A percentile compares a stretch with the other conserved stretches of the same genome.
phyloP scores from a whole-genome alignment of 2,329 filamentous ascomycete genomes.

The Grosmannia serpens region DNA sequence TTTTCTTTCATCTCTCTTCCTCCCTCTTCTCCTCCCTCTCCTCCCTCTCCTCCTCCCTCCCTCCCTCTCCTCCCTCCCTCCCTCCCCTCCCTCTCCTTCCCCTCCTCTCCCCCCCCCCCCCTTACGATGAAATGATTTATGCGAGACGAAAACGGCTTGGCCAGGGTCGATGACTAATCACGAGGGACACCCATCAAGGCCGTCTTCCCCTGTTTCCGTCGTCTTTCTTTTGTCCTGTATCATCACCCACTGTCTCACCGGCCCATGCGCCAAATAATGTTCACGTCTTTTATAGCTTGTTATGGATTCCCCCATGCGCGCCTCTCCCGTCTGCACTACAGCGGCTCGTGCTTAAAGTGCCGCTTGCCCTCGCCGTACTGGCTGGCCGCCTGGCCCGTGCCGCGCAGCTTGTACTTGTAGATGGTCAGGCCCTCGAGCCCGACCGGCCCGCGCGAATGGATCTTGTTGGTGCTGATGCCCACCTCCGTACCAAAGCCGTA shows the following conservation, averaged over 20 bases:
- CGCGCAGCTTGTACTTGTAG: conserved; percentile 89
- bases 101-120: not conserved
- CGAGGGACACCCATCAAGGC: not conserved
- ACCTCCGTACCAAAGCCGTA: conserved; percentile 98
- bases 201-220: not conserved
- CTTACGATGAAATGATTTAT: not conserved
- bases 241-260: not conserved
- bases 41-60: not conserved
- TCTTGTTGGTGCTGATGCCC: conserved; percentile 97
- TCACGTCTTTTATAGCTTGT: not conserved
- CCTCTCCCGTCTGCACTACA: conserved; percentile 25
- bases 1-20: not conserved
- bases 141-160: not conserved
- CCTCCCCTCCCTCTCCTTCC: not conserved
- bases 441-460: conserved; percentile 86
- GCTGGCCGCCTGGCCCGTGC: conserved; percentile 68
- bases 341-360: conserved; percentile 45
- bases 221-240: not conserved
- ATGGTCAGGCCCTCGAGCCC: conserved; percentile 91
- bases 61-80: not conserved
- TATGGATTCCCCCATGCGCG: too few species aligned
- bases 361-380: conserved; percentile 58
- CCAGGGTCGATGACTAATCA: not conserved
- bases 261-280: not conserved
- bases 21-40: not conserved